phyloP scores from a whole-genome alignment of 83 land plant genomes.

The Isoetes engelmannii region DNA sequence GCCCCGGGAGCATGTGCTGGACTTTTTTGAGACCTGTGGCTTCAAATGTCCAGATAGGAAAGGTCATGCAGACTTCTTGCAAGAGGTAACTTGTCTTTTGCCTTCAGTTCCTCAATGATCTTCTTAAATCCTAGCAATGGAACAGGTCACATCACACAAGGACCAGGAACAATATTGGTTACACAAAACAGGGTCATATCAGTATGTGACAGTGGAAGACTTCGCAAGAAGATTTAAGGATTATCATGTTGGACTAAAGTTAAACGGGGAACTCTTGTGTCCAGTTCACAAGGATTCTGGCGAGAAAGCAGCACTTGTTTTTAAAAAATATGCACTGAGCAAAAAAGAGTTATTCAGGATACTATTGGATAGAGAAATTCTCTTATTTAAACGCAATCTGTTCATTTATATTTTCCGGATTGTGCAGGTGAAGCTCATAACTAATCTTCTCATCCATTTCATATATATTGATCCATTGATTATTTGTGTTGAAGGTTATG shows the following conservation, averaged over 20 bases:
- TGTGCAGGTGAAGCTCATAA: neutral
- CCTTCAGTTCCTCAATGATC: neutral
- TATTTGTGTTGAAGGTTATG: conserved; percentile 6
- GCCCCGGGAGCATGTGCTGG: conserved; percentile 20
- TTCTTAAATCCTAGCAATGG: neutral
- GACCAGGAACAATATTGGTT: conserved; percentile 29
- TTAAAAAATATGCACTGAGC: conserved; percentile 14
- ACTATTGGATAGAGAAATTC: conserved; percentile 17
- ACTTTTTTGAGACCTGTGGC: conserved; percentile 18
- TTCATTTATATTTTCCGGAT: conserved; percentile 21
- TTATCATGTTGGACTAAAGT: conserved; percentile 16
- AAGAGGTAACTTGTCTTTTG: conserved; percentile 16
- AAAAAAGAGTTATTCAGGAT: conserved; percentile 23
- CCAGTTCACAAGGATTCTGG: conserved; percentile 7
- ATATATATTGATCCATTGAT: too few species aligned
- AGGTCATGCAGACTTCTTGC: conserved; percentile 20
- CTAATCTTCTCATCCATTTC: neutral
- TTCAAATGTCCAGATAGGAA: conserved; percentile 25
- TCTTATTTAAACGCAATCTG: conserved; percentile 8
- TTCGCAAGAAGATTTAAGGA: conserved; percentile 18
- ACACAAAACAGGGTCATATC: conserved; percentile 2
- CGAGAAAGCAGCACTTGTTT: conserved; percentile 23
- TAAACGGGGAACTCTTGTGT: conserved; percentile 10
- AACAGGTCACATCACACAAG: conserved; percentile 24
- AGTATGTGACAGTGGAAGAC: conserved; percentile 19